Evolutionary conservation across 2,329 filamentous ascomycete species (phyloP).

Genomic region (Tolypocladium pustulatum): DNA sequence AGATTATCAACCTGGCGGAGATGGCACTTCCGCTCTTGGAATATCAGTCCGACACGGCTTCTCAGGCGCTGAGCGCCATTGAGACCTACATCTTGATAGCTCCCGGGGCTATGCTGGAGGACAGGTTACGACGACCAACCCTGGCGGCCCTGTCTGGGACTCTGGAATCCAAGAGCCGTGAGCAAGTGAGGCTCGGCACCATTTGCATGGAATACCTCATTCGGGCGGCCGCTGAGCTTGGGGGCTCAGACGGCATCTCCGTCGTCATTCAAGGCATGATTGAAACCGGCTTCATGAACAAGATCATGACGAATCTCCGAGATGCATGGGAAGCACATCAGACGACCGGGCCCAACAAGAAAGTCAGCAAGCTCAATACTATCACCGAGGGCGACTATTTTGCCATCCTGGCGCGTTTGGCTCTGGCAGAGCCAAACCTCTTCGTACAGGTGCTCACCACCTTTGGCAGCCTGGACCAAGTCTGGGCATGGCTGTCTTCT

Average conservation of each 20-base stretch:
- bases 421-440: conserved; percentile 58
- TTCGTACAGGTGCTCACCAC: conserved; percentile 50
- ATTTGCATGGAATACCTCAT: conserved; percentile 56
- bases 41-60: conserved; percentile 52
- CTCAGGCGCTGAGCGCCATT: conserved; percentile 51
- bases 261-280: conserved; percentile 57
- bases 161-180: conserved; percentile 43
- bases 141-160: conserved; percentile 37
- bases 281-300: conserved; percentile 49
- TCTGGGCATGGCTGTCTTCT: conserved; percentile 48
- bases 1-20: conserved; percentile 54
- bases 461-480: conserved; percentile 34
- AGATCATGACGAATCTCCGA: conserved; percentile 55
- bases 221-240: conserved; percentile 49
- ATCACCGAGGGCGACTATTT: conserved; percentile 80
- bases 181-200: conserved; percentile 46
- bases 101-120: conserved; percentile 53
- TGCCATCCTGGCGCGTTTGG: conserved; percentile 67
- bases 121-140: conserved; percentile 40
- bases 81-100: conserved; percentile 63
- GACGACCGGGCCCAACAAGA: conserved; percentile 70
- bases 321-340: conserved; percentile 65
- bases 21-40: conserved; percentile 56
- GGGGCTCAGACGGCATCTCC: conserved; percentile 48
- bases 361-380: conserved; percentile 57